Base-by-base conservation (phyloP, 768 basidiomycete genomes). In the Dioszegia hungarica region DNA sequence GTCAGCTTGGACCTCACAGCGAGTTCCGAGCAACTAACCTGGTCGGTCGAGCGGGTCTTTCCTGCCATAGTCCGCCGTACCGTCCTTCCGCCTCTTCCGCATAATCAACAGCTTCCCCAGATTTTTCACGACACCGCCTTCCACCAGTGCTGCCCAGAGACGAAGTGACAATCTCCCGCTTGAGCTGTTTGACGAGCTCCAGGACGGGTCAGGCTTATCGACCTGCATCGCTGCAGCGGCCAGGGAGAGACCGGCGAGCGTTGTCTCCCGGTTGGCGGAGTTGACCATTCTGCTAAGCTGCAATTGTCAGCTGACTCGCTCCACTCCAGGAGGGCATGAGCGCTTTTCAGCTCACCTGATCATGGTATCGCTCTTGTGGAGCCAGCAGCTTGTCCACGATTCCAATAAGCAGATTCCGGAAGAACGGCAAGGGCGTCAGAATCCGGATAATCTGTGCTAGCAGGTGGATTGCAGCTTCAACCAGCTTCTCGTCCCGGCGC, bases 41-140 rank as follows among this genome's bases (percentile, higher is more conserved):
- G 72, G 74, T 55, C 61, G 64, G 43, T 75, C 74, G 25, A 73
- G 40, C 0, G 74, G 74, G 59, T 75, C 72, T 12, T 54, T 56
- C 22, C 62, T 61, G 10, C 69, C 67, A 38, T 73, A 73, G 11
- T 61, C 63, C 1, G 61, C 57, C 40, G 54, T 51, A 17, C 70
- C 70, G 20, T 72, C 70, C 50, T 67, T 67, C 20, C 59, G 63
- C 36, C 70, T 62, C 31, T 67, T 46, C 44, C 74, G 47, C 70
- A 73, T 73, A 15, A 61, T 61, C 58, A 75, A 44, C 46, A 71
- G 51, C 63, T 75, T 75, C 9, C 67, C 69, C 27, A 75, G 34
- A 3, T 60, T 64, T 45, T 68, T 72, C 20, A 68, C 53, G 34
- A 62, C 64, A 5, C 70, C 70, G 14, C 74, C 73, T 31, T 75